Evolutionary conservation across 2,329 filamentous ascomycete genomes (phyloP).

Genomic region (Tolypocladium album): DNA sequence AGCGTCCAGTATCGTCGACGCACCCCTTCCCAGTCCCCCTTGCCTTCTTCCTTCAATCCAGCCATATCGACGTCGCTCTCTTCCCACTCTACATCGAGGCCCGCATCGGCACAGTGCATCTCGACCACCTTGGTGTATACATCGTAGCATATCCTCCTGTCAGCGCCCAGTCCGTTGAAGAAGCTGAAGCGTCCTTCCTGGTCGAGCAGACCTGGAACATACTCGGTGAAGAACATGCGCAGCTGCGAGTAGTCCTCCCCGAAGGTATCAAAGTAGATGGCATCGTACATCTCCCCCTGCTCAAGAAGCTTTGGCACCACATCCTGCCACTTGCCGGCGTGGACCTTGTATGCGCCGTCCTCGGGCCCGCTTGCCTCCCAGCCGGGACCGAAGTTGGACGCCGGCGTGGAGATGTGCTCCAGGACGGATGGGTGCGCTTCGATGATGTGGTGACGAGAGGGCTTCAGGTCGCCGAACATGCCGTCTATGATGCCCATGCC

Average conservation of each 20-base stretch:
- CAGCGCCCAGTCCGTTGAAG: slow-evolving; percentile 85
- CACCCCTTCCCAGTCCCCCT: slow-evolving; percentile 80
- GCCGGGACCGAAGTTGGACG: slow-evolving; percentile 38
- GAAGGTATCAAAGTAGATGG: slow-evolving; percentile 96
- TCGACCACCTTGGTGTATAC: slow-evolving; percentile 90
- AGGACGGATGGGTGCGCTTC: slow-evolving; percentile 77
- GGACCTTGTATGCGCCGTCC: slow-evolving; percentile 61
- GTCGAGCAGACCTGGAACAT: slow-evolving; percentile 69
- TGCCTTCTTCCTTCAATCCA: slow-evolving; percentile 51
- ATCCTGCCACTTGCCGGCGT: slow-evolving; percentile 68
- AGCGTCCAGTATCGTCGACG: slow-evolving; percentile 84
- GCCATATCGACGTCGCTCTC: slow-evolving; percentile 62
- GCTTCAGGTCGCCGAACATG: slow-evolving; percentile 59
- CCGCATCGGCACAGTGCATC: slow-evolving; percentile 80
- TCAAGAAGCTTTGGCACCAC: slow-evolving; percentile 58
- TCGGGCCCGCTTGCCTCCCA: slow-evolving; percentile 47
- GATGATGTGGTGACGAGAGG: slow-evolving; percentile 68
- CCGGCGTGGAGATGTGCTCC: slow-evolving; percentile 42
- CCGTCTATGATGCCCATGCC: slow-evolving; percentile 84
- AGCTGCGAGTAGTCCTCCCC: slow-evolving; percentile 86
- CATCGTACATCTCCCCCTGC: slow-evolving; percentile 63
- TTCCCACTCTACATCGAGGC: slow-evolving; percentile 81
- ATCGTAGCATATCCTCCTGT: slow-evolving; percentile 88
- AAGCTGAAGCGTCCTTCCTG: slow-evolving; percentile 69
- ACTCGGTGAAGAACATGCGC: slow-evolving; percentile 77